A percentile compares a stretch with the other conserved stretches of the same genome.
phyloP scores from a whole-genome alignment of 1,284 basidiomycete species.

The Chiua sp. region DNA sequence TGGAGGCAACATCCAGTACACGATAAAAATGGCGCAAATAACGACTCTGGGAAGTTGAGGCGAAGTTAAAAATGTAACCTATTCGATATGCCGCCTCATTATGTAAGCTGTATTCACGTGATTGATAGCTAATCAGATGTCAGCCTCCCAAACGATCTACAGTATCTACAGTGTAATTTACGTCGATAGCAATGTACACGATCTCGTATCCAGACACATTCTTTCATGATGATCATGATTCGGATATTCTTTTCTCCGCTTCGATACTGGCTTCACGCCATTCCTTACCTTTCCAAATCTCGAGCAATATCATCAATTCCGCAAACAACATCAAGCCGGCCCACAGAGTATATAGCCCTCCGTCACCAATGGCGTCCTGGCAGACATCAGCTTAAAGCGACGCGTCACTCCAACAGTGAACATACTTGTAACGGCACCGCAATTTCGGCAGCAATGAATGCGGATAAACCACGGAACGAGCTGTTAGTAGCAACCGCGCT shows the following conservation, averaged over 20 bases:
- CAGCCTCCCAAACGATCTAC: too few relatives aligned
- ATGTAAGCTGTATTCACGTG: too few relatives aligned
- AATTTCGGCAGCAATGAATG: conserved; percentile 74
- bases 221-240: neutral
- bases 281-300: conserved; percentile 46
- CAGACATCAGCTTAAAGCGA: neutral
- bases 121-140: too few relatives aligned
- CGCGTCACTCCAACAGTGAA: neutral
- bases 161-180: neutral
- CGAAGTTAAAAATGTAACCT: too few relatives aligned
- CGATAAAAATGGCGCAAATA: too few relatives aligned
- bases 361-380: conserved; percentile 62
- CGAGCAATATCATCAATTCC: conserved; percentile 47
- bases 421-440: conserved; percentile 48
- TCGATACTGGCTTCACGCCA: conserved; percentile 39
- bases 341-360: conserved; percentile 67
- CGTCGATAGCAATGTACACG: neutral
- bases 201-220: neutral
- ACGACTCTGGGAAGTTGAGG: too few relatives aligned
- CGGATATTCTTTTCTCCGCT: conserved; percentile 15
- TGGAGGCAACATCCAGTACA: too few relatives aligned
- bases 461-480: conserved; percentile 67
- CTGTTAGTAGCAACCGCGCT: conserved; percentile 77
- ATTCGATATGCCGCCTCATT: too few relatives aligned
- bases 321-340: conserved; percentile 54